Evolutionary conservation across 1,139 yeast genomes (phyloP), one percentile per base, ranked within the genome.

Genomic region (Yamadazyma blattariae): DNA sequence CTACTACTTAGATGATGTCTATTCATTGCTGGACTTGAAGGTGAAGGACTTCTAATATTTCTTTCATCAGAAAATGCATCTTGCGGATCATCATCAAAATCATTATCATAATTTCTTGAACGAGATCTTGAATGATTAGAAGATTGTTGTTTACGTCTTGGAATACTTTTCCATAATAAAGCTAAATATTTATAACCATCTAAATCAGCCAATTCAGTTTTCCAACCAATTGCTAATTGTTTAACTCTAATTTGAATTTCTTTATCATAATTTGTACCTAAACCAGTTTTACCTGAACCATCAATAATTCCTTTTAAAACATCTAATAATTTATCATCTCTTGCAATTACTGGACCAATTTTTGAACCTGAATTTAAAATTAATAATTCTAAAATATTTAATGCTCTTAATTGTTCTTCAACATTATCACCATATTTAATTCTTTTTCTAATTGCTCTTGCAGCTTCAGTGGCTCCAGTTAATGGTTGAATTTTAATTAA

Each of bases 381-480:
- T 38, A 90, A 61, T 25, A 85, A 68, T 52, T 90, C 96, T 40
- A 89, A 66, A 14, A 90, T 52, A 39, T 75, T 75, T 44, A 90
- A 61, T 0, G 95, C 86, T 35, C 85, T 71, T 35, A 73, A 46
- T 52, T 84, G 92, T 42, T 79, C 81, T 21, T 66, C 66, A 2
- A 61, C 55, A 1, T 67, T 50, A 17, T 55, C 57, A n/a, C 97
- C 97, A 55, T 92, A 85, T 61, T 92, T 92, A 55, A 92, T 67
- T 54, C 82, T 79, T 65, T 92, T 92, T 35, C 98, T 73, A 25
- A 92, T 67, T 1, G 96, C 95, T 35, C 97, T 69, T 0, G 97
- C 97, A 1, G 95, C 94, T 57, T 90, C 97, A 9, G 70, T 63
- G 2, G 88, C 78, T 1, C 94, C 72, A 15, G 54, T 40, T 10